Percentiles rank a stretch among this genome's conserved stretches.
phyloP scores from a whole-genome alignment of 192 early-diverging fungal genomes.

The Rhizoclosmatium globosum region DNA sequence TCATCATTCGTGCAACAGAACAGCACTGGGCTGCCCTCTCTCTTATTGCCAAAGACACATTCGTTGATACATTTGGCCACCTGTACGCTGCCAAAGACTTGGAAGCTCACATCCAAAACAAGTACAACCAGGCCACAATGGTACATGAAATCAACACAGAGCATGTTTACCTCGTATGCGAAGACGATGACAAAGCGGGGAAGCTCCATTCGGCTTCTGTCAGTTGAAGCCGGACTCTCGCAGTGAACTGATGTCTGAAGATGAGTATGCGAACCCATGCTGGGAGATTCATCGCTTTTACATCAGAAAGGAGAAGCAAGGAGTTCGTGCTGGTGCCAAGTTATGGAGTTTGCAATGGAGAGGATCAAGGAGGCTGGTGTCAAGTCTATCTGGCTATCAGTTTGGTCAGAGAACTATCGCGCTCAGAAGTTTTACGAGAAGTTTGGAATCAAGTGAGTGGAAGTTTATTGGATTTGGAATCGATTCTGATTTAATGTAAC shows the following conservation, averaged over 20 bases:
- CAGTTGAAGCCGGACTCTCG: conserved; percentile 19
- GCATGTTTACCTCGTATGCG: conserved; percentile 6
- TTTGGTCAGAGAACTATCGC: conserved; percentile 15
- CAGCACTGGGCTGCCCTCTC: conserved; percentile 3
- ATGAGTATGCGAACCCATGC: background rate
- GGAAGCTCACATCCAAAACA: background rate
- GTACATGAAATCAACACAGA: conserved; percentile 1
- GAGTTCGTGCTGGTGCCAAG: background rate
- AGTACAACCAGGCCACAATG: background rate
- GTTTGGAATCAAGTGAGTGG: conserved; percentile 22
- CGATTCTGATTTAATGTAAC: too few species aligned
- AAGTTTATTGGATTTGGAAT: background rate
- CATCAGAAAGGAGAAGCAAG: conserved; percentile 13
- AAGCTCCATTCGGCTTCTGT: conserved; percentile 15
- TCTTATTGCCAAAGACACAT: conserved; percentile 8
- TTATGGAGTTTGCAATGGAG: conserved; percentile 9
- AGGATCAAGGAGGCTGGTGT: conserved; percentile 27
- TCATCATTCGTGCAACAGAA: conserved; percentile 5
- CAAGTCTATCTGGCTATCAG: conserved; percentile 11
- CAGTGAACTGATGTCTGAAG: background rate
- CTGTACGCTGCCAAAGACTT: conserved; percentile 8
- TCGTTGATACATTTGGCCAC: conserved; percentile 13
- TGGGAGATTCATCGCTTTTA: conserved; percentile 33
- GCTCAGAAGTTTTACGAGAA: conserved; percentile 32
- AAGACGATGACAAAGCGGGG: background rate